Evolutionary conservation across 192 early-diverging fungal genomes (phyloP).

Genomic region (Backusella australiensis): DNA sequence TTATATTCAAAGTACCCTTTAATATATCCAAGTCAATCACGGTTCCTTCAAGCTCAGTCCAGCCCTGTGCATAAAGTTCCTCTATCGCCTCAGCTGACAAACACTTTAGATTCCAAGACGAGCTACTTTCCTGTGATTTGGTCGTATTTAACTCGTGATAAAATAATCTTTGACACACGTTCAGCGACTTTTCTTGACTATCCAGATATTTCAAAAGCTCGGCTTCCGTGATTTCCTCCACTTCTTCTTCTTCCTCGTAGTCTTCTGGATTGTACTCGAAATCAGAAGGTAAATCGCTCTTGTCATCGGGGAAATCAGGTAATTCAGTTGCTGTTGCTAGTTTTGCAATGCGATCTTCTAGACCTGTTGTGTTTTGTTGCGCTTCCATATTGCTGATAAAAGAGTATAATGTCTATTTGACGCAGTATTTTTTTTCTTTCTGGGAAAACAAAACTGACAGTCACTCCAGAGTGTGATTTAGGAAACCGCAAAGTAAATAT

Average conservation of each 20-base stretch:
- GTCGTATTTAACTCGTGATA: slow-evolving; percentile 40
- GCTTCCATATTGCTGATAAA: background rate
- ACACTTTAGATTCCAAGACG: slow-evolving; percentile 26
- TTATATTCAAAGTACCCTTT: slow-evolving; percentile 21
- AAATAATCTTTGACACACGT: slow-evolving; percentile 42
- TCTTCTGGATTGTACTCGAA: slow-evolving; percentile 47
- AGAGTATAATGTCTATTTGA: background rate
- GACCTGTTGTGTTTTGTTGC: slow-evolving; percentile 14
- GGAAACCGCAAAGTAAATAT: too few relatives aligned
- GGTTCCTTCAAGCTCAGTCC: slow-evolving; percentile 37
- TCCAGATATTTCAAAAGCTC: slow-evolving; percentile 47
- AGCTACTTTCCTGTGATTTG: slow-evolving; percentile 7
- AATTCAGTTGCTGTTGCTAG: slow-evolving; percentile 25
- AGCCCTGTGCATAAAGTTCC: slow-evolving; percentile 44
- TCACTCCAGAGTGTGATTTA: background rate
- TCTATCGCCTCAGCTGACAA: slow-evolving; percentile 33
- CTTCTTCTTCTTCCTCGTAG: slow-evolving; percentile 43
- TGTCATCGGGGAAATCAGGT: slow-evolving; percentile 51
- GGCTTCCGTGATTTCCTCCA: slow-evolving; percentile 50
- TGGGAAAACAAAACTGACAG: background rate
- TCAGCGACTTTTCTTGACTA: slow-evolving; percentile 37
- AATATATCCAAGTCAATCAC: slow-evolving; percentile 33
- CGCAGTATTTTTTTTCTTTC: background rate
- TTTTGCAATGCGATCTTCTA: slow-evolving; percentile 40
- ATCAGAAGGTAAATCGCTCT: slow-evolving; percentile 49